Evolutionary conservation across 140 eudicot species (phyloP).

Genomic region (Anethum foeniculum): DNA sequence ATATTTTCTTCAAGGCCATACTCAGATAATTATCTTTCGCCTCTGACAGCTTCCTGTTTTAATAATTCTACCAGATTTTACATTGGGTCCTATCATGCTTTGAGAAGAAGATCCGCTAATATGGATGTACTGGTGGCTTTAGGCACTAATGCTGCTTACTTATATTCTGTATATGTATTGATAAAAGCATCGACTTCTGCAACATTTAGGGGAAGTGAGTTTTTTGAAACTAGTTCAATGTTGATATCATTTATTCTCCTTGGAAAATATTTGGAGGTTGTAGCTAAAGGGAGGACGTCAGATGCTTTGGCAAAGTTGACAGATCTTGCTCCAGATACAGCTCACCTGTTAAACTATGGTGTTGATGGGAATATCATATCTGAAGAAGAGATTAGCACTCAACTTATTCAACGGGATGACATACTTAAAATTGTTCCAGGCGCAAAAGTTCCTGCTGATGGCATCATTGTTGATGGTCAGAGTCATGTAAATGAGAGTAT

Average conservation of each 20-base stretch:
- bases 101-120: slow-evolving; percentile 79
- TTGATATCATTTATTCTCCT: slow-evolving; percentile 87
- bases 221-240: slow-evolving; percentile 97
- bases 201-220: slow-evolving; percentile 76
- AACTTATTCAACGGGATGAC: slow-evolving; percentile 71
- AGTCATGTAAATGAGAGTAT: slow-evolving; percentile 94
- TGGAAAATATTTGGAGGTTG: slow-evolving; percentile 86
- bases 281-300: slow-evolving; percentile 96
- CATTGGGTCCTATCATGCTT: slow-evolving; percentile 85
- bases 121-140: slow-evolving; percentile 97
- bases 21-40: slow-evolving; percentile 1
- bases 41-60: slow-evolving; percentile 15
- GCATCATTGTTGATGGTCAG: slow-evolving; percentile 68
- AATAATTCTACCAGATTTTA: slow-evolving; percentile 54
- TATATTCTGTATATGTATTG: slow-evolving; percentile 71
- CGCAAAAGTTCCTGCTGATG: slow-evolving; percentile 83
- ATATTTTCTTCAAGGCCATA: neutral
- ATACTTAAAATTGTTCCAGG: slow-evolving; percentile 90
- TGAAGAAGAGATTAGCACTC: slow-evolving; percentile 76
- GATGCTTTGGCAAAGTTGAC: slow-evolving; percentile 95
- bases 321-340: slow-evolving; percentile 86
- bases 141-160: slow-evolving; percentile 96
- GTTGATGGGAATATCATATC: slow-evolving; percentile 56
- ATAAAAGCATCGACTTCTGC: slow-evolving; percentile 58
- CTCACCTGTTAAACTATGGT: slow-evolving; percentile 54